phyloP scores from a whole-genome alignment of 2,329 filamentous ascomycete genomes.

The Amesomyces nigricolor region DNA sequence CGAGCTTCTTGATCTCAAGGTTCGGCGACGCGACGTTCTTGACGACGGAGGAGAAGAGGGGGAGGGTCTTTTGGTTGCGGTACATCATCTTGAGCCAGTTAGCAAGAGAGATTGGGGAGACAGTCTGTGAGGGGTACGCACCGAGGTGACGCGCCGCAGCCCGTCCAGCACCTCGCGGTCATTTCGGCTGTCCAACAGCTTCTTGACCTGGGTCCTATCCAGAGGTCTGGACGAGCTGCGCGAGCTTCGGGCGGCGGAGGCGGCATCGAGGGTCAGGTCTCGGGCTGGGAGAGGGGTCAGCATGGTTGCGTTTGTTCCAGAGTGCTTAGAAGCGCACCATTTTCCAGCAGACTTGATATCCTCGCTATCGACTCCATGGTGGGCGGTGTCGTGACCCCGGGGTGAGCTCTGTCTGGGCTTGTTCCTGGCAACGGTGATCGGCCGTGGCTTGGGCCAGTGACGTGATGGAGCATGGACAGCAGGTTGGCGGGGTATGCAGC shows the following conservation, averaged over 20 bases:
- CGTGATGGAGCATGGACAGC: conserved; percentile 15
- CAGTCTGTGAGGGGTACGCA: conserved; percentile 39
- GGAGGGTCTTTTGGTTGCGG: conserved; percentile 75
- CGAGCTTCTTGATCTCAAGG: conserved; percentile 93
- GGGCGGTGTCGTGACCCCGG: conserved; percentile 4
- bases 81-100: conserved; percentile 76
- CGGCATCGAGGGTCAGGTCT: conserved; percentile 95
- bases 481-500: conserved; percentile 22
- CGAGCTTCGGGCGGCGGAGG: conserved; percentile 72
- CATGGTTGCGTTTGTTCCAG: background rate
- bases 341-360: conserved; percentile 91
- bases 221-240: conserved; percentile 56
- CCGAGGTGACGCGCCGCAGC: conserved; percentile 78
- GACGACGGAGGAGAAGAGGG: conserved; percentile 95
- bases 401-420: conserved; percentile 4
- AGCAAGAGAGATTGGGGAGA: background rate
- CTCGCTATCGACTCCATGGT: conserved; percentile 92
- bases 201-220: conserved; percentile 82
- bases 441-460: conserved; percentile 16
- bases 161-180: conserved; percentile 92
- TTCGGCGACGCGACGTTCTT: conserved; percentile 96
- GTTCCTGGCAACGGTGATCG: background rate
- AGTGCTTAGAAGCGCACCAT: conserved; percentile 53
- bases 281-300: conserved; percentile 54
- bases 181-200: conserved; percentile 86